These are phyloP conservation scores for Phytophthora fragariae DNA, from an alignment of 352 stramenopile genomes.

Conservation along the genomic window DNA sequence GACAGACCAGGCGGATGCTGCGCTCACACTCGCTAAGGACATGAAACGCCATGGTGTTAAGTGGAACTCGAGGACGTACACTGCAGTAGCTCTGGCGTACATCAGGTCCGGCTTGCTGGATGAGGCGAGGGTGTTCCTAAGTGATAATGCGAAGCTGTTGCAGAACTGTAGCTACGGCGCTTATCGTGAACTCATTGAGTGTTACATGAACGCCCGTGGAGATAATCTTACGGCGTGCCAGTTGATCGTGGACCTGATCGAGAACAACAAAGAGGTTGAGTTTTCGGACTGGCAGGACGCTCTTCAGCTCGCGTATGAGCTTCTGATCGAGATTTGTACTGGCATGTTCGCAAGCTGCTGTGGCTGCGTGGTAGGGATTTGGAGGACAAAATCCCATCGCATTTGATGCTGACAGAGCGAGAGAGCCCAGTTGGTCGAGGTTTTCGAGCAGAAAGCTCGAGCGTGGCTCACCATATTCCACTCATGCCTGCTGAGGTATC, in stretches of 20 bases:
- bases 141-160: constrained; percentile 56
- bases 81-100: constrained; percentile 52
- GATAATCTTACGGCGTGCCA: constrained; percentile 49
- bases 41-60: constrained; percentile 51
- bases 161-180: constrained; percentile 37
- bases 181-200: constrained; percentile 60
- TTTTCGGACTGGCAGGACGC: constrained; percentile 62
- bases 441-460: neutral
- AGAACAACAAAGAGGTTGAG: constrained; percentile 54
- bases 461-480: neutral
- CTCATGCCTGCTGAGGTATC: constrained; percentile 5
- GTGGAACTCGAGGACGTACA: constrained; percentile 62
- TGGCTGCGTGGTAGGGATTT: constrained; percentile 42
- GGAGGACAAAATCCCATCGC: constrained; percentile 6
- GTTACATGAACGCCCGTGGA: constrained; percentile 47
- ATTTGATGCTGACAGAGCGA: constrained; percentile 13
- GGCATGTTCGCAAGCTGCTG: constrained; percentile 77
- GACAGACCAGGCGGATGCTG: constrained; percentile 43
- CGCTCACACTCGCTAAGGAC: constrained; percentile 45
- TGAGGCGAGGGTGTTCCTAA: constrained; percentile 52
- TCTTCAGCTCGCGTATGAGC: constrained; percentile 47
- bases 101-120: constrained; percentile 51
- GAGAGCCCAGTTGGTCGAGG: neutral
- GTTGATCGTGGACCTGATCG: constrained; percentile 65
- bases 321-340: constrained; percentile 63